Evolutionary conservation across 768 basidiomycete genomes (phyloP), one percentile per base, ranked within the genome.

Genomic region (Lentinula guzmanii): DNA sequence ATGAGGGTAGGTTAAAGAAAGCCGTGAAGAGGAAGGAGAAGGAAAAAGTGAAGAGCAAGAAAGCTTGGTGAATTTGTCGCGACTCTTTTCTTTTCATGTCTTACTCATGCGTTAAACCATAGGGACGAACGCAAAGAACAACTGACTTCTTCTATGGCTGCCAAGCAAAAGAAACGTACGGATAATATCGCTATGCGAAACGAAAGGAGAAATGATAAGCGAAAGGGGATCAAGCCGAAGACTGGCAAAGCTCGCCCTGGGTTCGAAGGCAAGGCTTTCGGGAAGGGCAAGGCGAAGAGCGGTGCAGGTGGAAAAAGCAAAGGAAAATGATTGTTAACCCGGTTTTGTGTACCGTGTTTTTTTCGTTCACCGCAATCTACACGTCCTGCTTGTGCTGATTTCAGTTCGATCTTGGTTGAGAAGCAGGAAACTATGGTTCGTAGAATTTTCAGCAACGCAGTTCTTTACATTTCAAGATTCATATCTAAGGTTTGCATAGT

Each of bases 21-120:
- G 94, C 94, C 45, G 86, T 84, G 7, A 98, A 97, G 79, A 79
- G 91, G 71, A 88, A 91, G 65, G 96, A 97, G 74, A 95, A 96
- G 72, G 86, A 86, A 66, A 98, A 98, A 71, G 68, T 63, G 24
- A 95, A 91, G 77, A 86, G 86, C 62, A 91, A 90, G 71, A 90
- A 89, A 69, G 80, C 83, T 48, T 98, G 96, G 95, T 16, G 62
- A 48, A 61, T 51, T 28, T 28, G 28, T 3, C 28, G 28, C 28
- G 34, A 39, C 24, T 15, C 18, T 46, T 28, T 54, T 34, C 21
- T 16, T 64, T 11, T 62, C 57, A 24, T 34, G 58, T 18, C 62
- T 65, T 33, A 43, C 46, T 28, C 41, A 8, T 57, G 7, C 37
- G 7, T 3, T 1, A 39, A 39, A 39, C 24, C 63, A 54, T 68